phyloP scores from a whole-genome alignment of 1,284 basidiomycete genomes.

The Salmacisia buchloeana region DNA sequence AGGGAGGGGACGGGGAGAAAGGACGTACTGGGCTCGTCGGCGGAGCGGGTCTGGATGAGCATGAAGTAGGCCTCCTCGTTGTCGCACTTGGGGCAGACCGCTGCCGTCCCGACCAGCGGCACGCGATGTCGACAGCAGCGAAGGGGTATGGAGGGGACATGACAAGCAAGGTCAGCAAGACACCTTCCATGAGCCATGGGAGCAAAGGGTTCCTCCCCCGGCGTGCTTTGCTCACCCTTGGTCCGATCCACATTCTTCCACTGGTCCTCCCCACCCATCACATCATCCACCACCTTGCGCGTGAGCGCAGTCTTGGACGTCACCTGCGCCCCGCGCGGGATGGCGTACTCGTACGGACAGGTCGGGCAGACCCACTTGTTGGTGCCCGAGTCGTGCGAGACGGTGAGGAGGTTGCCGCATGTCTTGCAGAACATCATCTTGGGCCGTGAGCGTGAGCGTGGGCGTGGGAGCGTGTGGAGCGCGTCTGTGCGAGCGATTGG shows the following conservation, averaged over 20 bases:
- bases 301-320: constrained; percentile 52
- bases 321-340: constrained; percentile 63
- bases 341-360: constrained; percentile 91
- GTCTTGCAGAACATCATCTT: constrained; percentile 89
- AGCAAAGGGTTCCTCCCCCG: no score
- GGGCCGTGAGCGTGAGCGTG: not conserved
- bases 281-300: constrained; percentile 84
- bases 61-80: constrained; percentile 84
- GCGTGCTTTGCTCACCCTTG: constrained; percentile 54
- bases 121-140: no score
- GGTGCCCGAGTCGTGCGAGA: constrained; percentile 58
- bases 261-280: constrained; percentile 83
- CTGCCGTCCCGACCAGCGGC: no score
- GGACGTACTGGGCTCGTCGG: constrained; percentile 53
- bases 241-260: constrained; percentile 95
- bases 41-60: constrained; percentile 90
- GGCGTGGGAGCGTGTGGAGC: not conserved
- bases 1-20: not conserved
- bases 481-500: no score
- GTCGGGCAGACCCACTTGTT: constrained; percentile 92
- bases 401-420: constrained; percentile 83
- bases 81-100: constrained; percentile 79
- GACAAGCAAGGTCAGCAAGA: no score
- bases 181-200: no score
- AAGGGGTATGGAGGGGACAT: no score